Base-by-base conservation (phyloP, 495 filamentous ascomycete species). In the Penicillium odoratum region DNA sequence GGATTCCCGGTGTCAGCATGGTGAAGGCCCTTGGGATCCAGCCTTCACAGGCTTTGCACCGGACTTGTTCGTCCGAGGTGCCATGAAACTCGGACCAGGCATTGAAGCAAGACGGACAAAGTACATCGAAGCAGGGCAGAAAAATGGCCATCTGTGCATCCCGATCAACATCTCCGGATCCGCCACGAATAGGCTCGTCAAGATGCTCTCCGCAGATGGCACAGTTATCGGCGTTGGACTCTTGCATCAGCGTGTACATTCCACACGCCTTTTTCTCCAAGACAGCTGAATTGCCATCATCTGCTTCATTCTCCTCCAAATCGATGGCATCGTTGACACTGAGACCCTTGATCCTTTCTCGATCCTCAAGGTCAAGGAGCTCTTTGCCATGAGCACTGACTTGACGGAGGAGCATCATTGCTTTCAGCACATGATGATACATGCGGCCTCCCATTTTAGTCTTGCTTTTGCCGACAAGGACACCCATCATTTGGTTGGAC, bases 301-400 rank as follows among this genome's bases (percentile, higher is more conserved):
- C 79, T 8, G 80, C 78, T 38, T 85, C 84, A 31, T 90, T 88
- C 53, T 89, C 88, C 51, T 91, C 90, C 7, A 98, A 79, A 61
- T 94, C 86, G 59, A 98, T 97, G 2, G 94, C 88, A 53, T 91
- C 88, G 8, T 90, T 83, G 7, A 82, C 81, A 46, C 85, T 92
- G 66, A 93, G 74, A 9, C 94, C 94, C 63, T 90, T 86, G 54
- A 89, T 84, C 13, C 86, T 75, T 40, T 88, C 85, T 16, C 94
- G 80, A 64, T 97, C 93, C 48, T 92, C 85, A 16, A 91, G 84
- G 46, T 85, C 87, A 3, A 98, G 81, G 29, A 98, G 81, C 55
- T 97, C 94, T 64, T 85, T 87, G 7, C 94, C 94, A 71, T 96
- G 91, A 4, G 93, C 94, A 64, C 91, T 97, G 31, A 97, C 86